phyloP scores from a whole-genome alignment of 2,329 filamentous ascomycete genomes.

The Fusarium tupiense region DNA sequence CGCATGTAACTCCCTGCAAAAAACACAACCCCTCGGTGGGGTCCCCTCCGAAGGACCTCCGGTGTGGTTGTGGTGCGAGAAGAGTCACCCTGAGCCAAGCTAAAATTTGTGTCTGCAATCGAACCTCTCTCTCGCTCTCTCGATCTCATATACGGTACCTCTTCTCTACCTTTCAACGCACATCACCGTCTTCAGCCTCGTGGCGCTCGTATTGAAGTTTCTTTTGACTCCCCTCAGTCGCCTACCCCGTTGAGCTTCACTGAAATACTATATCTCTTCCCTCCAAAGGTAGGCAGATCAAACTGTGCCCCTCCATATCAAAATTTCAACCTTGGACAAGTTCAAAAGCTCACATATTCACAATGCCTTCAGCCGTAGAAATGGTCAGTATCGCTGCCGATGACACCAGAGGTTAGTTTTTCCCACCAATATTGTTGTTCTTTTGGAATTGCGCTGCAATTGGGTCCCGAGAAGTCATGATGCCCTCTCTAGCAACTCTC shows the following conservation, averaged over 20 bases:
- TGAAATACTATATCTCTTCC: conserved; percentile 24
- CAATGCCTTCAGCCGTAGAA: conserved; percentile 51
- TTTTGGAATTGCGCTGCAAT: neutral
- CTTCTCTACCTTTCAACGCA: neutral
- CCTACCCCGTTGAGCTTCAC: conserved; percentile 25
- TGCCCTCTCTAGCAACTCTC: neutral
- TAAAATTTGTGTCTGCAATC: conserved; percentile 25
- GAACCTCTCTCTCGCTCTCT: conserved; percentile 3
- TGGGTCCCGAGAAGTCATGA: conserved; percentile 11
- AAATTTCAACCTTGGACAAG: conserved; percentile 22
- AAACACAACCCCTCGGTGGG: conserved; percentile 43
- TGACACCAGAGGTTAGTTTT: conserved; percentile 55
- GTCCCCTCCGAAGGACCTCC: conserved; percentile 46
- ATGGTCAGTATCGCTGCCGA: conserved; percentile 56
- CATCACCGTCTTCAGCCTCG: conserved; percentile 20
- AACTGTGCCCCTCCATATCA: conserved; percentile 26
- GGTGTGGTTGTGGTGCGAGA: conserved; percentile 14
- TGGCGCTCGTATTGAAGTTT: conserved; percentile 29
- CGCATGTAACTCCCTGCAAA: conserved; percentile 26
- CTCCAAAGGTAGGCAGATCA: conserved; percentile 27
- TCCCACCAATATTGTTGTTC: neutral
- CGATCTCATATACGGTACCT: neutral
- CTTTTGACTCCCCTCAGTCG: conserved; percentile 18
- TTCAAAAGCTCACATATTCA: conserved; percentile 33
- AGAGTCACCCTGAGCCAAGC: conserved; percentile 25